Evolutionary conservation across 495 filamentous ascomycete genomes (phyloP).

Genomic region (Lepraria neglecta): DNA sequence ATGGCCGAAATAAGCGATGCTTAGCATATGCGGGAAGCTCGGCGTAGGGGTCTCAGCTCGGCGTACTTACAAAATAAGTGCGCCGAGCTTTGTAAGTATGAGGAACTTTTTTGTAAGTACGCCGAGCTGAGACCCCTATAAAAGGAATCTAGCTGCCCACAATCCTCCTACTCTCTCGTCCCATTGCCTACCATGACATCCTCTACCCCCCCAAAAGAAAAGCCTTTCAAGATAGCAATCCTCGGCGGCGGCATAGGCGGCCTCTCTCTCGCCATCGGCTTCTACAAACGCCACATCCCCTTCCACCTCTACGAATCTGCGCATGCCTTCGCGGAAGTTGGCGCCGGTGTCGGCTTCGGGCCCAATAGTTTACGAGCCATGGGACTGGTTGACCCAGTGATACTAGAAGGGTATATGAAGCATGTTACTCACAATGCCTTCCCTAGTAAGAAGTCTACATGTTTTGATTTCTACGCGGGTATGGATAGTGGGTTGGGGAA

Average conservation of each 20-base stretch:
- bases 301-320: constrained; percentile 51
- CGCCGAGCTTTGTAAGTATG: no score
- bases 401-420: constrained; percentile 39
- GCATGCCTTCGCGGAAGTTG: constrained; percentile 46
- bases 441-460: constrained; percentile 27
- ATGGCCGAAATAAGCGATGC: no score
- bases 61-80: no score
- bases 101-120: no score
- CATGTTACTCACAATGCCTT: constrained; percentile 38
- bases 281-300: constrained; percentile 35
- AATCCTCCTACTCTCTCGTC: no score
- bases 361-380: constrained; percentile 55
- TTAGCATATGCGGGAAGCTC: no score
- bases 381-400: constrained; percentile 42
- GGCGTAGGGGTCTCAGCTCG: no score
- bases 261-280: constrained; percentile 34
- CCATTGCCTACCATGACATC: constrained; percentile 1
- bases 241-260: constrained; percentile 39
- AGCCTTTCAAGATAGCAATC: constrained; percentile 37
- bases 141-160: no score
- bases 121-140: neutral
- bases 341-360: constrained; percentile 56
- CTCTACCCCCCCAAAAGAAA: neutral
- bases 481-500: constrained; percentile 27
- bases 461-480: constrained; percentile 19